These are phyloP conservation scores for Floccularia luteovirens DNA, from an alignment of 768 basidiomycete genomes.

Conservation along the genomic window DNA sequence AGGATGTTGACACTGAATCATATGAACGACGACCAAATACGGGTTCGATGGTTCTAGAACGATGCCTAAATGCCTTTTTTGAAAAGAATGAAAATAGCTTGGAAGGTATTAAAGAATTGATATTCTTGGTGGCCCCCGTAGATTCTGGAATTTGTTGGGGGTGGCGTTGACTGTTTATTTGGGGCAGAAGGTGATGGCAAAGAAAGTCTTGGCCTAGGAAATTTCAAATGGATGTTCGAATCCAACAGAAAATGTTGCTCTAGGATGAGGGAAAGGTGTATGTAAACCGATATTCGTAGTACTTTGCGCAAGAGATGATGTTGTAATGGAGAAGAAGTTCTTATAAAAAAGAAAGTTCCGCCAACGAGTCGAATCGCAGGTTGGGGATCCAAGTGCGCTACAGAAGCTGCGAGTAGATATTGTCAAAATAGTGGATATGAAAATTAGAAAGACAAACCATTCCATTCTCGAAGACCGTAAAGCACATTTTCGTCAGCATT, in stretches of 20 bases:
- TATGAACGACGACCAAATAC: constrained; percentile 25
- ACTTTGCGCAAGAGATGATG: constrained; percentile 35
- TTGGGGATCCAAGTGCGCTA: neutral
- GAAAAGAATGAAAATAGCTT: constrained; percentile 36
- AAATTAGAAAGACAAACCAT: constrained; percentile 25
- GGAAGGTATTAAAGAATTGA: constrained; percentile 30
- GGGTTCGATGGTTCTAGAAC: constrained; percentile 13
- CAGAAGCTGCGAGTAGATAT: neutral
- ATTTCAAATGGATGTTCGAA: constrained; percentile 39
- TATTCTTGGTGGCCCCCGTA: constrained; percentile 16
- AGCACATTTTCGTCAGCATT: constrained; percentile 26
- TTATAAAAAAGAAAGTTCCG: constrained; percentile 52
- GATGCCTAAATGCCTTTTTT: constrained; percentile 14
- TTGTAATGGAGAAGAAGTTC: constrained; percentile 30
- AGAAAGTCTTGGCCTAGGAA: constrained; percentile 24
- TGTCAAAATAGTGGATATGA: too few relatives aligned
- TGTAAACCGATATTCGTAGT: constrained; percentile 45
- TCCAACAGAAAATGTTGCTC: constrained; percentile 52
- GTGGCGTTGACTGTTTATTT: neutral
- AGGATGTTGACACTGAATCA: constrained; percentile 18
- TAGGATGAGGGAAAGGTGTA: constrained; percentile 49
- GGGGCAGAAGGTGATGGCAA: constrained; percentile 17
- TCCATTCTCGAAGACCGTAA: constrained; percentile 44
- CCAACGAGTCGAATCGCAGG: constrained; percentile 36
- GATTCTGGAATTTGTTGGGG: constrained; percentile 2